A percentile compares a stretch with the other conserved stretches of the same genome.
Evolutionary conservation across 495 filamentous ascomycete genomes (phyloP).

Genomic region (Staphylotrichum tortipilum): DNA sequence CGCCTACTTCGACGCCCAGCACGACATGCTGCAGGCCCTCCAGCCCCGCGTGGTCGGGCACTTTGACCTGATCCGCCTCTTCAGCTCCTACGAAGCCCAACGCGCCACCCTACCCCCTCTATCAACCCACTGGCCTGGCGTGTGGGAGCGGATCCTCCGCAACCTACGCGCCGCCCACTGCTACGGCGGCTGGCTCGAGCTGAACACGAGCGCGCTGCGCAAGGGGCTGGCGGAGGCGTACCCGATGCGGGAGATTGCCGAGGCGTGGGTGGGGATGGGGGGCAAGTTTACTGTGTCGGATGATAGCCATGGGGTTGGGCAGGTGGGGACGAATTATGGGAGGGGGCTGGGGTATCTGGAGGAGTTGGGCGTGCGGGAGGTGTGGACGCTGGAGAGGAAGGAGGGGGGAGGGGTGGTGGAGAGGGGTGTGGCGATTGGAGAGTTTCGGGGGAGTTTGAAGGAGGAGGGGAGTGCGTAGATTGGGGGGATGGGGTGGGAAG

Average conservation of each 20-base stretch:
- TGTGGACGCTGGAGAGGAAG: conserved; percentile 41
- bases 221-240: conserved; percentile 91
- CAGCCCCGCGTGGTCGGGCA: conserved; percentile 80
- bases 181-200: conserved; percentile 77
- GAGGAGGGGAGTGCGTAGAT: neutral
- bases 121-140: conserved; percentile 44
- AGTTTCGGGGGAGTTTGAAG: conserved; percentile 26
- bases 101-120: too few relatives aligned
- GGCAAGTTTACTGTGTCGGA: conserved; percentile 82
- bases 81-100: conserved; percentile 52
- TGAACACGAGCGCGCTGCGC: conserved; percentile 76
- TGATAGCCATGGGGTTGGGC: conserved; percentile 78
- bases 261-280: conserved; percentile 50
- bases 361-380: conserved; percentile 36
- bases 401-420: conserved; percentile 16
- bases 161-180: conserved; percentile 62
- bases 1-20: conserved; percentile 81
- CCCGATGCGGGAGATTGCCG: conserved; percentile 67
- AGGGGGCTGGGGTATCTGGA: conserved; percentile 49
- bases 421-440: conserved; percentile 22
- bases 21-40: conserved; percentile 64
- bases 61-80: conserved; percentile 82
- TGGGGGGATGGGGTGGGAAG: too few relatives aligned
- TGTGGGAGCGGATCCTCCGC: conserved; percentile 64
- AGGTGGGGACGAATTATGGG: conserved; percentile 55